phyloP scores from a whole-genome alignment of 306 rosid genomes.

The Cucumis melo region DNA sequence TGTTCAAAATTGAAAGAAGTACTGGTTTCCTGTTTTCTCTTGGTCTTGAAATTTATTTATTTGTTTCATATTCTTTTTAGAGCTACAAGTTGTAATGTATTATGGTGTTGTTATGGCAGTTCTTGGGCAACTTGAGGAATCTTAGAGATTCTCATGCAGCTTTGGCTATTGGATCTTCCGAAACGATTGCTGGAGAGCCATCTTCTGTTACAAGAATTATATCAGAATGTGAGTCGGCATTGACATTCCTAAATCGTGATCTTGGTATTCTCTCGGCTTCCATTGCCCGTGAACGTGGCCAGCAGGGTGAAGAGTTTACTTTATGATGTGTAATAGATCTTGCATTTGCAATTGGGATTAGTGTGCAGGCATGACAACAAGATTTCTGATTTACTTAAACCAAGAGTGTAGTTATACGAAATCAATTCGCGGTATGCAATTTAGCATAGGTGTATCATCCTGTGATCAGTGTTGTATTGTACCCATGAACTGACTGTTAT shows the following conservation, averaged over 20 bases:
- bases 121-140: constrained; percentile 72
- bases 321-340: constrained; percentile 8
- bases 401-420: not conserved
- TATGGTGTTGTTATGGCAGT: constrained; percentile 28
- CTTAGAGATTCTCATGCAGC: constrained; percentile 89
- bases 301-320: constrained; percentile 39
- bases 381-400: not conserved
- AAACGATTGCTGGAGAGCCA: constrained; percentile 68
- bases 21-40: not conserved
- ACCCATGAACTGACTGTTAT: not conserved
- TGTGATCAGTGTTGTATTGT: not conserved
- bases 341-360: not conserved
- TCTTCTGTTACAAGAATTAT: constrained; percentile 79
- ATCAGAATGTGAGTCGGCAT: constrained; percentile 77
- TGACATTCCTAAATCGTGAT: constrained; percentile 74
- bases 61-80: not conserved
- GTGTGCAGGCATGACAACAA: not conserved
- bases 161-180: constrained; percentile 76
- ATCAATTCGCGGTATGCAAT: not conserved
- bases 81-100: not conserved
- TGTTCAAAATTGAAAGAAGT: not conserved
- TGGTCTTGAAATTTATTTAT: not conserved
- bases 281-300: constrained; percentile 70
- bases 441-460: not conserved
- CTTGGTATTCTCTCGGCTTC: constrained; percentile 94